Evolutionary conservation across 2,329 filamentous ascomycete species (phyloP).

Genomic region (Fusarium luffae): DNA sequence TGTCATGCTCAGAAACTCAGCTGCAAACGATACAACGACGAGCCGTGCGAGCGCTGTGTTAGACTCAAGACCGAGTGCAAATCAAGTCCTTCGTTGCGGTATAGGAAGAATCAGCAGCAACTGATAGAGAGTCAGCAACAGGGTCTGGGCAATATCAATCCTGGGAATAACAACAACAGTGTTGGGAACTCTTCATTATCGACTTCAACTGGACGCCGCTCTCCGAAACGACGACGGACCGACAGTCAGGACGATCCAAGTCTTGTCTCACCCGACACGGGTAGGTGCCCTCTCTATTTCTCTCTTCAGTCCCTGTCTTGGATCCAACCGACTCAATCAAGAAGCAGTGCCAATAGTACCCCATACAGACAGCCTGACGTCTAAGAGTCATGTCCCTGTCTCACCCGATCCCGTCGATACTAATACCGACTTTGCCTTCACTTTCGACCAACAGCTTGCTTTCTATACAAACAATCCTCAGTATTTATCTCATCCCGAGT

Average conservation of each 20-base stretch:
- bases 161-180: constrained; percentile 18
- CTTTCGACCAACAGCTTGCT: constrained; percentile 48
- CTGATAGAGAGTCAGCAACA: constrained; percentile 25
- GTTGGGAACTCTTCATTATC: neutral
- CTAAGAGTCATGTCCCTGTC: constrained; percentile 45
- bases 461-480: constrained; percentile 43
- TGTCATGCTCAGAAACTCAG: constrained; percentile 60
- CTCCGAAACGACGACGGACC: constrained; percentile 54
- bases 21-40: constrained; percentile 56
- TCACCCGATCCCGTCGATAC: constrained; percentile 47
- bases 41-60: constrained; percentile 57
- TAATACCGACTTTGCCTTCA: constrained; percentile 51
- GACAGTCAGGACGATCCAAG: constrained; percentile 46
- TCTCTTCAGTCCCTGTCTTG: constrained; percentile 13
- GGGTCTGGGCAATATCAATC: constrained; percentile 17
- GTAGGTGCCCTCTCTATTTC: constrained; percentile 47
- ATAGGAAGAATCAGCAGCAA: constrained; percentile 50
- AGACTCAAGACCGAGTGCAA: constrained; percentile 57
- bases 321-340: constrained; percentile 41
- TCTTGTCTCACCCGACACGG: constrained; percentile 50
- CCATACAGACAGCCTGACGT: constrained; percentile 38
- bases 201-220: constrained; percentile 43
- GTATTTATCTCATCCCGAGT: constrained; percentile 47
- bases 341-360: constrained; percentile 46
- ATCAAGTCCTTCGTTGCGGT: constrained; percentile 56